Evolutionary conservation across 2,329 filamentous ascomycete species (phyloP).

Genomic region (Metarhizium sp.): DNA sequence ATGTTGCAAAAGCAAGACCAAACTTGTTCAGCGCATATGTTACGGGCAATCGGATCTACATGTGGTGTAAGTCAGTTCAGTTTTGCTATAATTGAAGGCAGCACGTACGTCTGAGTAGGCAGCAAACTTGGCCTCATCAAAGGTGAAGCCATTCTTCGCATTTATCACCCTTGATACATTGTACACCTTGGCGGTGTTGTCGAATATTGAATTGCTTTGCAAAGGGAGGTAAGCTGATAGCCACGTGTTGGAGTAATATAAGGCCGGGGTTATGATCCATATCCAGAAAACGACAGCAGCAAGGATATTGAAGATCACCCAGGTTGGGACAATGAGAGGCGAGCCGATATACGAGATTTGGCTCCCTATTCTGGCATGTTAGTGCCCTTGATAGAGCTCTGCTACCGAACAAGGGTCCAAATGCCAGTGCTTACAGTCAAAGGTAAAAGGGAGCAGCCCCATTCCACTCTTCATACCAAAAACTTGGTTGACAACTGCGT

Average conservation of each 20-base stretch:
- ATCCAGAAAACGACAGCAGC: conserved; percentile 38
- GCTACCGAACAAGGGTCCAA: background rate
- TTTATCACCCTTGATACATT: conserved; percentile 39
- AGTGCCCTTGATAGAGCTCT: background rate
- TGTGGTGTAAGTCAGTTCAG: background rate
- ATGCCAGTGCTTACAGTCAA: conserved; percentile 24
- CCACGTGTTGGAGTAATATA: conserved; percentile 41
- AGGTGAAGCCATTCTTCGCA: conserved; percentile 26
- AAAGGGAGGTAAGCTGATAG: conserved; percentile 42
- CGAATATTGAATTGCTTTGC: conserved; percentile 41
- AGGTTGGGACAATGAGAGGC: conserved; percentile 29
- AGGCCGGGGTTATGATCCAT: conserved; percentile 30
- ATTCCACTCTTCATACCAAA: conserved; percentile 37
- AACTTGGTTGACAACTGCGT: conserved; percentile 34
- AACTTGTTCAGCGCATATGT: conserved; percentile 37
- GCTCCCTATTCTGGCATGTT: conserved; percentile 7
- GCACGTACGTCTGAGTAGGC: conserved; percentile 37
- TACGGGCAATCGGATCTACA: conserved; percentile 32
- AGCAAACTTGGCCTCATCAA: conserved; percentile 39
- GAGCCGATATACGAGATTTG: conserved; percentile 30
- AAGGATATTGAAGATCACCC: conserved; percentile 38
- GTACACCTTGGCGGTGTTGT: conserved; percentile 40
- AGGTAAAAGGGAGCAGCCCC: conserved; percentile 30
- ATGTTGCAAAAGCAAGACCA: conserved; percentile 42
- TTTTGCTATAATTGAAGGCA: background rate